Conservation (phyloP, 2,329 filamentous ascomycete species). For the Aspergillus pseudoterreus region DNA sequence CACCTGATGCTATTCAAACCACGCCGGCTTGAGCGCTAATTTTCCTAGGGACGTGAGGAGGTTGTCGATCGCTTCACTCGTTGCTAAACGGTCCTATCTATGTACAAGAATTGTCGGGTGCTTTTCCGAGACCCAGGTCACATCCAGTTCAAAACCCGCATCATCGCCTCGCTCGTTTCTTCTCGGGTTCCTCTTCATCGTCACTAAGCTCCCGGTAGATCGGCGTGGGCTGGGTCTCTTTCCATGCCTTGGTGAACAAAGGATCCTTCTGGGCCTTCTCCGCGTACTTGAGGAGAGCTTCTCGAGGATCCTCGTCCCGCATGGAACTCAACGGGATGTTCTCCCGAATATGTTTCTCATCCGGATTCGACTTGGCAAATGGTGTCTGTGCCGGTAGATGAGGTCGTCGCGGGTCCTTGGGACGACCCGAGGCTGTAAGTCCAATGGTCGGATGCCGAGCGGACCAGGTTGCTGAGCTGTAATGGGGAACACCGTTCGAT, state of each 20-base stretch:
- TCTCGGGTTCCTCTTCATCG: slow-evolving; percentile 72
- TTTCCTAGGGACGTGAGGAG: not conserved
- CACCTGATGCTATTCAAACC: not conserved
- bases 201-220: slow-evolving; percentile 89
- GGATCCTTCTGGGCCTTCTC: slow-evolving; percentile 90
- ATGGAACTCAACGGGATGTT: slow-evolving; percentile 87
- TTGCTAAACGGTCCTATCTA: not conserved
- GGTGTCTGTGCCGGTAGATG: slow-evolving; percentile 80
- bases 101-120: not conserved
- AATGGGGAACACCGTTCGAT: slow-evolving; percentile 66
- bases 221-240: slow-evolving; percentile 83
- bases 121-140: too few species aligned
- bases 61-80: not conserved
- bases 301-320: slow-evolving; percentile 92
- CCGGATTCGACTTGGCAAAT: slow-evolving; percentile 84
- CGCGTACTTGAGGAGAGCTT: slow-evolving; percentile 91
- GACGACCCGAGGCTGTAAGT: slow-evolving; percentile 72
- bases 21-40: not conserved
- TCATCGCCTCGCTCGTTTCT: slow-evolving; percentile 49
- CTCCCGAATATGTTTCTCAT: slow-evolving; percentile 82
- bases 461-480: slow-evolving; percentile 62
- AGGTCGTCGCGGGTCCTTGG: slow-evolving; percentile 77
- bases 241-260: slow-evolving; percentile 91
- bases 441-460: slow-evolving; percentile 67
- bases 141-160: not conserved